Conservation (phyloP, 1,139 yeast genomes). For the Scheffersomyces quercinus region DNA sequence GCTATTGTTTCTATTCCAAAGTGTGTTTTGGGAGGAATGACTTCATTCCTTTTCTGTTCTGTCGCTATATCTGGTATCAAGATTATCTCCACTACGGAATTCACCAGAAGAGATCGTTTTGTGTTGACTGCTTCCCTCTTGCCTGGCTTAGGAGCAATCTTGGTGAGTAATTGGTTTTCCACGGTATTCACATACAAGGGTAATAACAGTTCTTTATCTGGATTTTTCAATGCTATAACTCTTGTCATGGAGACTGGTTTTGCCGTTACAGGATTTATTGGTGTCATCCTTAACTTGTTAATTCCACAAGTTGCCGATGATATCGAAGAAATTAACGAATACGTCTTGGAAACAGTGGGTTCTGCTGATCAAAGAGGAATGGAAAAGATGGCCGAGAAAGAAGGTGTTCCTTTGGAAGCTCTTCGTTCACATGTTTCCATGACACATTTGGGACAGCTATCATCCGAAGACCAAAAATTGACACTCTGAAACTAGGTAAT, state of each 20-base stretch:
- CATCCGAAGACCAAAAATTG: slow-evolving; percentile 2
- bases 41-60: slow-evolving; percentile 81
- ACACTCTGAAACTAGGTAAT: too few species aligned
- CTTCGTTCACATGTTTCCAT: slow-evolving; percentile 16
- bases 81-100: slow-evolving; percentile 71
- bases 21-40: slow-evolving; percentile 90
- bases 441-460: slow-evolving; percentile 9
- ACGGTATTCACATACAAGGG: slow-evolving; percentile 78
- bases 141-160: slow-evolving; percentile 77
- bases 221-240: slow-evolving; percentile 77
- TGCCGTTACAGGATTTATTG: slow-evolving; percentile 79
- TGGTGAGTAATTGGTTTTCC: slow-evolving; percentile 76
- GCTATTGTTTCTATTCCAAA: slow-evolving; percentile 83
- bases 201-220: slow-evolving; percentile 57
- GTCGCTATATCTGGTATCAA: slow-evolving; percentile 89
- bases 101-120: slow-evolving; percentile 86
- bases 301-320: slow-evolving; percentile 75
- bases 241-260: slow-evolving; percentile 87
- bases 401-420: slow-evolving; percentile 31
- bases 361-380: slow-evolving; percentile 45
- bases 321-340: slow-evolving; percentile 51
- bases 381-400: slow-evolving; percentile 38
- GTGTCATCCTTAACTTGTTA: slow-evolving; percentile 67
- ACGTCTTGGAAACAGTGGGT: slow-evolving; percentile 48
- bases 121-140: slow-evolving; percentile 73